Evolutionary conservation across 176 grass and related monocot species (phyloP).

Genomic region (Carex scoparia): DNA sequence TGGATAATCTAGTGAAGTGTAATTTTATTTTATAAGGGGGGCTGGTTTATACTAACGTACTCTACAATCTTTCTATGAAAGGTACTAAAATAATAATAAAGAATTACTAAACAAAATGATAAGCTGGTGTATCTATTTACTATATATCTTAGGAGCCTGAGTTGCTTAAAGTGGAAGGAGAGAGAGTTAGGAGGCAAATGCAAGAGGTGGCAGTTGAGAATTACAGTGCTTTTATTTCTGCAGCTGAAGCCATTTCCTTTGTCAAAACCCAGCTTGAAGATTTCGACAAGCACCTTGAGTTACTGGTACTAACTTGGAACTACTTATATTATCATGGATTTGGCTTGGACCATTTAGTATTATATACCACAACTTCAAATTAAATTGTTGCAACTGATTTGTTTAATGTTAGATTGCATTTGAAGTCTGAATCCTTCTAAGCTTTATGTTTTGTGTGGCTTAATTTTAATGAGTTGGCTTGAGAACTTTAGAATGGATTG

Average conservation of each 20-base stretch:
- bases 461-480: neutral
- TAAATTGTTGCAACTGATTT: neutral
- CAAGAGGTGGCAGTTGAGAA: slow-evolving; percentile 99
- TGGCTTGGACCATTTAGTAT: slow-evolving; percentile 4
- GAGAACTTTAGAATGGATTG: slow-evolving; percentile 2
- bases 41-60: neutral
- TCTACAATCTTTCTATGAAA: too few relatives aligned
- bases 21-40: too few relatives aligned
- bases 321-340: neutral
- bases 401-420: neutral
- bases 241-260: slow-evolving; percentile 88
- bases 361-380: neutral
- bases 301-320: slow-evolving; percentile 43
- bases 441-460: neutral
- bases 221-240: slow-evolving; percentile 89
- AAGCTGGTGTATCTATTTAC: neutral
- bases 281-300: slow-evolving; percentile 82
- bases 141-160: slow-evolving; percentile 76
- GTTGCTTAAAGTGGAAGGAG: slow-evolving; percentile 91
- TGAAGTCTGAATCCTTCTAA: neutral
- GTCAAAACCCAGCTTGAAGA: slow-evolving; percentile 79
- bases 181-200: slow-evolving; percentile 96
- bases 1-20: too few relatives aligned
- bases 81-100: neutral
- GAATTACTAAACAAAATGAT: neutral